Conservation (phyloP, 2,329 filamentous ascomycete genomes). For the Chrysoporthe cubensis region DNA sequence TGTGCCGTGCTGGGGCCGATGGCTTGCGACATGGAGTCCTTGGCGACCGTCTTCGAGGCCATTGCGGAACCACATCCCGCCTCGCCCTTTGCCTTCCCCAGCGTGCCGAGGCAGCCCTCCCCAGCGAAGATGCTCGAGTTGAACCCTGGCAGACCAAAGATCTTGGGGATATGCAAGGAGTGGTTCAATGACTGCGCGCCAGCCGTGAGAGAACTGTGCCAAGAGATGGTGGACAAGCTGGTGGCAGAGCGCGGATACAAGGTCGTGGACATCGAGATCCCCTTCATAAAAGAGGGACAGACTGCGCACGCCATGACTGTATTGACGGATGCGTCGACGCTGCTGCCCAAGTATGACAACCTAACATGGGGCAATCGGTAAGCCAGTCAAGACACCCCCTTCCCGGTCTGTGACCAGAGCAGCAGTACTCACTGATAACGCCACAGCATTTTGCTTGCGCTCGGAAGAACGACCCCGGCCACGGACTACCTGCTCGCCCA, state of each 20-base stretch:
- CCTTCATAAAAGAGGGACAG: conserved; percentile 65
- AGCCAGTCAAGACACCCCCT: background rate
- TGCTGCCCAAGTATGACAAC: conserved; percentile 50
- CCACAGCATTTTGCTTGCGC: conserved; percentile 63
- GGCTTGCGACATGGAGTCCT: conserved; percentile 67
- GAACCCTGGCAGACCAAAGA: conserved; percentile 42
- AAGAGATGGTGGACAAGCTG: conserved; percentile 55
- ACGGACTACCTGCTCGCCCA: conserved; percentile 72
- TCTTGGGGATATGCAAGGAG: conserved; percentile 65
- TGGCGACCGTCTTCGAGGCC: conserved; percentile 67
- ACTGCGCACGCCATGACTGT: conserved; percentile 76
- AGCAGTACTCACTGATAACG: background rate
- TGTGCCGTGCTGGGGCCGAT: conserved; percentile 71
- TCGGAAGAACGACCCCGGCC: conserved; percentile 65
- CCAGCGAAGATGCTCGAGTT: conserved; percentile 31
- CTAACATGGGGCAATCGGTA: conserved; percentile 53
- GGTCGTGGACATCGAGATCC: conserved; percentile 60
- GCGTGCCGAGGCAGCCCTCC: conserved; percentile 39
- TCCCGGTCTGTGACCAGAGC: background rate
- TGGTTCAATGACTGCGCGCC: conserved; percentile 61
- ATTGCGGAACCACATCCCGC: conserved; percentile 67
- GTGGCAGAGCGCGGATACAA: conserved; percentile 55
- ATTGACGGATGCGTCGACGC: conserved; percentile 61
- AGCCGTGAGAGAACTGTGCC: conserved; percentile 47
- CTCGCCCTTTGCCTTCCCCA: conserved; percentile 51